Evolutionary conservation across 2,329 filamentous ascomycete genomes (phyloP).

Genomic region (Penicillium crustosum): DNA sequence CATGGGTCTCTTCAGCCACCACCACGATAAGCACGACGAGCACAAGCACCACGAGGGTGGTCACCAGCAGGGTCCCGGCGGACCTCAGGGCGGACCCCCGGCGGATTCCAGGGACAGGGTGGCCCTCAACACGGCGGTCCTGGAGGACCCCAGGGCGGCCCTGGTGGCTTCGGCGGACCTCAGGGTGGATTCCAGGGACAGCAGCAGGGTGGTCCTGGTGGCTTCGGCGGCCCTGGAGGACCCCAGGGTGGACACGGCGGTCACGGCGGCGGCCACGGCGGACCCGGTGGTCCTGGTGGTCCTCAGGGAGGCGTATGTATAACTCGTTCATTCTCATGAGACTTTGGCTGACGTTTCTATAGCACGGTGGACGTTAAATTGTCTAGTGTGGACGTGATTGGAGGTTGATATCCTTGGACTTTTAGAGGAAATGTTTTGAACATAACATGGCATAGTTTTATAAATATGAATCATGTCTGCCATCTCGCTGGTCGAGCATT

Average conservation of each 20-base stretch:
- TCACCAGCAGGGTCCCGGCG: no score
- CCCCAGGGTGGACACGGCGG: background rate
- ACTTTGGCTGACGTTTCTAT: background rate
- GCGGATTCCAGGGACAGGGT: background rate
- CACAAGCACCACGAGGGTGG: background rate
- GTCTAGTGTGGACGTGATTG: background rate
- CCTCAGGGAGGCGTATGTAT: background rate
- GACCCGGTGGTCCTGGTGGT: background rate
- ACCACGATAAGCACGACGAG: background rate
- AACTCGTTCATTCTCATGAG: background rate
- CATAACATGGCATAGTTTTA: background rate
- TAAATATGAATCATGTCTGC: no score
- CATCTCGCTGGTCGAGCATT: no score
- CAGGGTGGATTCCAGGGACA: background rate
- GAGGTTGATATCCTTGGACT: no score
- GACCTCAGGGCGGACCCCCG: background rate
- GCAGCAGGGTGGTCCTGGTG: background rate
- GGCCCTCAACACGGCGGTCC: background rate
- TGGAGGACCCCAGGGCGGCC: background rate
- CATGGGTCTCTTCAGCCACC: slow-evolving; percentile 8
- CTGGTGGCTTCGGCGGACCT: no score
- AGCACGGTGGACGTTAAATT: background rate
- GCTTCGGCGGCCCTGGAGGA: background rate
- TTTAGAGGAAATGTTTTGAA: background rate
- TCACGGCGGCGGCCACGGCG: background rate